Percentiles rank a stretch among this genome's conserved stretches.
phyloP scores from a whole-genome alignment of 1,284 basidiomycete species.

The Ustilago trichophora region DNA sequence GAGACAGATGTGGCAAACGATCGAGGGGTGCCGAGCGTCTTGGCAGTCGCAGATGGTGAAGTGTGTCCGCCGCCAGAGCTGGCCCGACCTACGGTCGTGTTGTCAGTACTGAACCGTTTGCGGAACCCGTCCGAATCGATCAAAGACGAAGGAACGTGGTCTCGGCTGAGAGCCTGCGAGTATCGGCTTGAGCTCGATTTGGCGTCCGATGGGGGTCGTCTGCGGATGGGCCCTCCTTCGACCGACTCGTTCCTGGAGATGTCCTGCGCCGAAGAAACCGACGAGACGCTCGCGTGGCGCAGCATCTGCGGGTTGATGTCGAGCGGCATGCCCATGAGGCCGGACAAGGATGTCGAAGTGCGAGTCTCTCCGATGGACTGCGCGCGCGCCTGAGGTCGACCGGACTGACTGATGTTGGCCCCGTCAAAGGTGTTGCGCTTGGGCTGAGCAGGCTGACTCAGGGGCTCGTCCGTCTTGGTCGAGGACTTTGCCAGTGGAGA shows the following conservation, averaged over 20 bases:
- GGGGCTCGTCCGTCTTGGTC: constrained; percentile 40
- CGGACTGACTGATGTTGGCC: neutral
- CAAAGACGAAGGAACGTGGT: constrained; percentile 26
- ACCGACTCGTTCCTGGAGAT: constrained; percentile 2
- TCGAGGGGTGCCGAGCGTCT: constrained; percentile 55
- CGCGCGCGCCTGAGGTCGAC: constrained; percentile 10
- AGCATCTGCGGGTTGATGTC: constrained; percentile 36
- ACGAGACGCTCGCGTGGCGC: constrained; percentile 33
- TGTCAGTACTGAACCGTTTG: constrained; percentile 44
- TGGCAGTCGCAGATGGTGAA: constrained; percentile 52
- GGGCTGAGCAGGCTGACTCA: constrained; percentile 8
- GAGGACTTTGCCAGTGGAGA: constrained; percentile 42
- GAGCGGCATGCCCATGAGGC: constrained; percentile 48
- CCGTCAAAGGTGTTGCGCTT: constrained; percentile 21
- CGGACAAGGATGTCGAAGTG: constrained; percentile 38
- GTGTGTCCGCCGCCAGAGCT: constrained; percentile 52
- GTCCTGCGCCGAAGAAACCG: constrained; percentile 24
- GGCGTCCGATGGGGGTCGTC: constrained; percentile 35
- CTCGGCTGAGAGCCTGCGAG: constrained; percentile 34
- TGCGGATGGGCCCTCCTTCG: constrained; percentile 8
- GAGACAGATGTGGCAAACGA: constrained; percentile 42
- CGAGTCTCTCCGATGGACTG: constrained; percentile 19
- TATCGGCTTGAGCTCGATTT: constrained; percentile 41
- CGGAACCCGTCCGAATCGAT: constrained; percentile 26
- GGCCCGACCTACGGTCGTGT: constrained; percentile 38